Evolutionary conservation across 1,139 yeast species (phyloP).

Genomic region (Debaryomyces sp.): DNA sequence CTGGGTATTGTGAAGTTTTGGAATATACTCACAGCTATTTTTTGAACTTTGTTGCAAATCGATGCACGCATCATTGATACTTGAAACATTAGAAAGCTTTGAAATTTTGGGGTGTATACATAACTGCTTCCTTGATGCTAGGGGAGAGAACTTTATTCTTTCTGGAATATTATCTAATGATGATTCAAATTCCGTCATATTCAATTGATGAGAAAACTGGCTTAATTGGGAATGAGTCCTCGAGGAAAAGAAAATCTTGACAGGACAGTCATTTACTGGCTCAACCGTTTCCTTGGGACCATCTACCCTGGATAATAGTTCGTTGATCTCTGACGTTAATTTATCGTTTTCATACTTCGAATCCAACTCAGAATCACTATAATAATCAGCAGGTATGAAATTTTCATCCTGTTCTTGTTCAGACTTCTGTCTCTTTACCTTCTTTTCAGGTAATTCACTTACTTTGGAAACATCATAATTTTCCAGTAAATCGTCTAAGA

Average conservation of each 20-base stretch:
- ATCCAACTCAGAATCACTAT: constrained; percentile 31
- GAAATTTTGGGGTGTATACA: constrained; percentile 73
- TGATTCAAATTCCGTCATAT: constrained; percentile 65
- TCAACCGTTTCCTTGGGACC: constrained; percentile 13
- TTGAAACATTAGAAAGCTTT: constrained; percentile 48
- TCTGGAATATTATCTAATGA: constrained; percentile 47
- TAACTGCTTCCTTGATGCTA: constrained; percentile 84
- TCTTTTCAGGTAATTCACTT: constrained; percentile 14
- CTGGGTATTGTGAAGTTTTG: constrained; percentile 33
- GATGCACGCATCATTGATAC: constrained; percentile 80
- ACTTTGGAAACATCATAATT: constrained; percentile 16
- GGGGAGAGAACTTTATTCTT: constrained; percentile 60
- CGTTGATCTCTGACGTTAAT: constrained; percentile 47
- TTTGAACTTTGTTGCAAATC: constrained; percentile 59
- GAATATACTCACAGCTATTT: constrained; percentile 54
- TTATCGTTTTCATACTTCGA: constrained; percentile 23
- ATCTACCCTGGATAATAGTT: constrained; percentile 40
- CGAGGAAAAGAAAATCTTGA: constrained; percentile 67
- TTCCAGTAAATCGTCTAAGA: constrained; percentile 30
- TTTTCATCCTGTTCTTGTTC: constrained; percentile 22
- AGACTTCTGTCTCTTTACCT: constrained; percentile 9
- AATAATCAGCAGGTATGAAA: constrained; percentile 45
- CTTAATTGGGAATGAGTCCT: constrained; percentile 89
- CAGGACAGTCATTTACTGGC: constrained; percentile 37
- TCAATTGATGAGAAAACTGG: constrained; percentile 78